Percentiles rank a stretch among this genome's conserved stretches.
phyloP scores from a whole-genome alignment of 139 green algal genomes.

The Spirogloea muscicola region DNA sequence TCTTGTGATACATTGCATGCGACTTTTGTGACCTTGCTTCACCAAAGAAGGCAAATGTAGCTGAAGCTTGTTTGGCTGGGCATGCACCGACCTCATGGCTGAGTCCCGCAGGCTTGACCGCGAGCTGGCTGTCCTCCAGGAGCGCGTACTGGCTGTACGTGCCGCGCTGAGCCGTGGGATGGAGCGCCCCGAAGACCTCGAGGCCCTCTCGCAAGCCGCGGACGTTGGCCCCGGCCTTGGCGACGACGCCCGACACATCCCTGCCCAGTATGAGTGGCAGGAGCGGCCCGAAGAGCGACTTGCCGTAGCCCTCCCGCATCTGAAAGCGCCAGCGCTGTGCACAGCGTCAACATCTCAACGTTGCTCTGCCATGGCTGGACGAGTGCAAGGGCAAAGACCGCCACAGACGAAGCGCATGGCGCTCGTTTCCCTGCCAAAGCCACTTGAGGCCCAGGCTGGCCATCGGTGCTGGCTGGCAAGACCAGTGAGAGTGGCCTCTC shows the following conservation, averaged over 20 bases:
- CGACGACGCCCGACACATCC: conserved; percentile 13
- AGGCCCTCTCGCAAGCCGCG: background rate
- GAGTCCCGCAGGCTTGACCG: background rate
- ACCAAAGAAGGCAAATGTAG: too few species aligned
- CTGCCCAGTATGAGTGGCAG: conserved; percentile 18
- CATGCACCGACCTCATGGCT: too few species aligned
- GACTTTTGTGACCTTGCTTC: too few species aligned
- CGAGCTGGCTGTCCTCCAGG: conserved; percentile 2
- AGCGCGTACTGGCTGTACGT: conserved; percentile 24
- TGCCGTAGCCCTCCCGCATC: conserved; percentile 28
- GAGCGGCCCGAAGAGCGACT: conserved; percentile 13
- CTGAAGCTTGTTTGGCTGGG: too few species aligned
- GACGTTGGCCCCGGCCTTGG: background rate
- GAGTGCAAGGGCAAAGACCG: too few species aligned
- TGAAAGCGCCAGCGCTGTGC: conserved; percentile 2
- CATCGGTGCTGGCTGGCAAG: too few species aligned
- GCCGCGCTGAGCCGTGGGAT: conserved; percentile 12
- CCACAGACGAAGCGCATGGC: too few species aligned
- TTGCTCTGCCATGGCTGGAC: background rate
- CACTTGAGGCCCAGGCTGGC: too few species aligned
- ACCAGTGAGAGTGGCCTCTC: too few species aligned
- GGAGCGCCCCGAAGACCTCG: conserved; percentile 27
- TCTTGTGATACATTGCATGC: too few species aligned
- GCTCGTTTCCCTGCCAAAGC: too few species aligned
- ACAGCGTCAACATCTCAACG: background rate